These are phyloP conservation scores for Geranomyces variabilis DNA, from an alignment of 192 early-diverging fungal genomes.

Conservation along the genomic window DNA sequence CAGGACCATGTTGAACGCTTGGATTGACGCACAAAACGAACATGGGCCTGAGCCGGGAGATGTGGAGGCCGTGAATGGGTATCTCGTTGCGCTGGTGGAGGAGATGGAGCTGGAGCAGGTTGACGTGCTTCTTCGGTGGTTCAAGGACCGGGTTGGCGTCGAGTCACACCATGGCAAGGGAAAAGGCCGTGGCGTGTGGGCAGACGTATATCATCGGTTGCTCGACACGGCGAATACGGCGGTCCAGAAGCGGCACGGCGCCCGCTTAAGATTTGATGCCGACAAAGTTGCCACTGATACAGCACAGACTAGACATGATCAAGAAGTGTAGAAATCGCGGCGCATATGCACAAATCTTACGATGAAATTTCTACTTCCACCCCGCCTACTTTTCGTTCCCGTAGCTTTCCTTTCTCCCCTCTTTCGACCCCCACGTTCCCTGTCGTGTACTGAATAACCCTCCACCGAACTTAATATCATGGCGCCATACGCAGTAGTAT, in stretches of 20 bases:
- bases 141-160: neutral
- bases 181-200: conserved; percentile 21
- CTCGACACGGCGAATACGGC: neutral
- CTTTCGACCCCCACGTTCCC: too few species aligned
- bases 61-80: conserved; percentile 9
- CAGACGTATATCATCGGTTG: neutral
- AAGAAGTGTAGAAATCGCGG: too few species aligned
- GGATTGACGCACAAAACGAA: neutral
- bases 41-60: conserved; percentile 10
- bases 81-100: conserved; percentile 6
- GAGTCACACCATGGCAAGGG: neutral
- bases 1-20: conserved; percentile 13
- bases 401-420: too few species aligned
- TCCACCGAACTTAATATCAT: too few species aligned
- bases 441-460: too few species aligned
- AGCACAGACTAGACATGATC: too few species aligned
- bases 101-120: conserved; percentile 27
- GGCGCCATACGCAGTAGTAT: too few species aligned
- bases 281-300: too few species aligned
- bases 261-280: too few species aligned
- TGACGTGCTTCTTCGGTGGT: conserved; percentile 19
- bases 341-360: too few species aligned
- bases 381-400: too few species aligned
- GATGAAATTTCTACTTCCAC: too few species aligned
- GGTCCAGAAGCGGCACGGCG: neutral